Evolutionary conservation across 768 basidiomycete genomes (phyloP), one percentile per base, ranked within the genome.

Genomic region (Trametes meyenii): DNA sequence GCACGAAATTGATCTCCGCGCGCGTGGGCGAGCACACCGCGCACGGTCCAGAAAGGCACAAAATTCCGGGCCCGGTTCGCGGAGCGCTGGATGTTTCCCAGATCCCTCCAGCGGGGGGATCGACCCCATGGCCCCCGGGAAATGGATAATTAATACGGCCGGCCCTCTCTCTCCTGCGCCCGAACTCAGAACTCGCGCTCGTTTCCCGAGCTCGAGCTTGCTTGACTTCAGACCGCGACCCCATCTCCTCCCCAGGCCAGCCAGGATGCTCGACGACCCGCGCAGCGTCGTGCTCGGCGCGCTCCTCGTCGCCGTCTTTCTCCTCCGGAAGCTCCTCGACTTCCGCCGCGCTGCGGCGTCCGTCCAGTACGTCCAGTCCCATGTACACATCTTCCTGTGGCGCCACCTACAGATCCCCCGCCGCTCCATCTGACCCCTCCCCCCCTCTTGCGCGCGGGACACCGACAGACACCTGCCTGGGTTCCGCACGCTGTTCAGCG

Each of bases 401-500:
- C 44, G 42, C 24, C 21, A 17, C 52, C 24, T 42, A 12, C 23
- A 36, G 23, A 59, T 53, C 39, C 49, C 42, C 12, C n/a, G 8
- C 42, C 19, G 3, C 11, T 26, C 12, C n/a, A n/a, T n/a, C n/a
- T n/a, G n/a, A n/a, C n/a, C n/a, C n/a, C n/a, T n/a, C n/a, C n/a
- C n/a, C 12, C 38, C 8, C 21, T 38, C 24, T 2, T 10, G 21
- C 50, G 16, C 11, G 19, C 17, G n/a, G n/a, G n/a, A n/a, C n/a
- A n/a, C n/a, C n/a, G n/a, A n/a, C 44, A 67, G 67, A 23, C 39
- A 67, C 59, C 58, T 53, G 33, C 63, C 61, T 14, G 65, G 63
- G 19, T 62, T 63, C 50, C 63, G 65, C 17, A 59, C 50, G 17
- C 46, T 62, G 17, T 65, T 69, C 57, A 53, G 49, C 45, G 52